Evolutionary conservation across 2,329 filamentous ascomycete genomes (phyloP).

Genomic region (Colletotrichum eleusines): DNA sequence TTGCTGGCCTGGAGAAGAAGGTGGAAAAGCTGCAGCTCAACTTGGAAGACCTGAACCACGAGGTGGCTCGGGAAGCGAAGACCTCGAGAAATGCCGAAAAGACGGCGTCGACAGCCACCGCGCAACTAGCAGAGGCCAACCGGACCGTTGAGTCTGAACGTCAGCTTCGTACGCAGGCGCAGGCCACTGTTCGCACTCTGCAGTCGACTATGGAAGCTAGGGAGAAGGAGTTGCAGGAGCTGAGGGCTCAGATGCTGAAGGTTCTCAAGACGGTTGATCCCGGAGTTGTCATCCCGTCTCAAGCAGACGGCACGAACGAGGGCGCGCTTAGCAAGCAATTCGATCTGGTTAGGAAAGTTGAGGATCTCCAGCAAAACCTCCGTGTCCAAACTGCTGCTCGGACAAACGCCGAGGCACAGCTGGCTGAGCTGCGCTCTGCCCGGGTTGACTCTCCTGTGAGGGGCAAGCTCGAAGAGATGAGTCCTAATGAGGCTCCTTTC

Average conservation of each 20-base stretch:
- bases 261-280: conserved; percentile 91
- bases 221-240: conserved; percentile 83
- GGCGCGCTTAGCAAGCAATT: conserved; percentile 77
- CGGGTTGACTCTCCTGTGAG: conserved; percentile 77
- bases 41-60: conserved; percentile 92
- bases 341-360: conserved; percentile 86
- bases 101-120: conserved; percentile 80
- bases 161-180: conserved; percentile 86
- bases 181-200: conserved; percentile 84
- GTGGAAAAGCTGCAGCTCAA: conserved; percentile 91
- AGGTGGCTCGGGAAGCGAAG: conserved; percentile 91
- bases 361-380: conserved; percentile 89
- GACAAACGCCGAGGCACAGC: conserved; percentile 83
- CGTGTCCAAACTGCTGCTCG: conserved; percentile 86
- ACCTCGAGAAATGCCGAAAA: conserved; percentile 92
- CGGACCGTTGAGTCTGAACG: conserved; percentile 91
- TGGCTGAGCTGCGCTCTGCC: conserved; percentile 80
- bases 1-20: conserved; percentile 90
- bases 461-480: conserved; percentile 87
- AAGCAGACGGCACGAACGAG: conserved; percentile 69
- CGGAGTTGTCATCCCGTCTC: conserved; percentile 73
- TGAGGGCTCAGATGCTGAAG: conserved; percentile 82
- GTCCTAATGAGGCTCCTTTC: conserved; percentile 81
- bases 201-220: conserved; percentile 83
- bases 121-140: conserved; percentile 90